phyloP scores from a whole-genome alignment of 148 eudicot species.

The Vaccinium myrtillus region DNA sequence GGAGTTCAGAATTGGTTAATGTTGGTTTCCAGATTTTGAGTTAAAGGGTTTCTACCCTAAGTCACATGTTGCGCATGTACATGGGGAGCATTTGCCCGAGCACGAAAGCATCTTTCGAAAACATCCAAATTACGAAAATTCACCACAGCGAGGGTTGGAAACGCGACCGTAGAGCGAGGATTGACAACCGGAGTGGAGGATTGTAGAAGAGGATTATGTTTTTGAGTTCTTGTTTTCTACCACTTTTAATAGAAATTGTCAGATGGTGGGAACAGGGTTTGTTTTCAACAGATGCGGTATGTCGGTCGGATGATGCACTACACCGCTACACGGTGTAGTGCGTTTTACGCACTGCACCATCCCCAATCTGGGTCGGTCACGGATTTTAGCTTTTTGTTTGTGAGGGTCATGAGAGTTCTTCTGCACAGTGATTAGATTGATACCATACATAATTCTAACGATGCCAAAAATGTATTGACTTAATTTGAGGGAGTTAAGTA shows the following conservation, averaged over 20 bases:
- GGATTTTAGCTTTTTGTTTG: not conserved
- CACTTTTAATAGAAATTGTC: not conserved
- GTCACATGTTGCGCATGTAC: no score
- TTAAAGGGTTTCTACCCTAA: not conserved
- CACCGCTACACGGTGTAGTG: no score
- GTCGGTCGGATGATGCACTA: no score
- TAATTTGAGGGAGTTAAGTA: not conserved
- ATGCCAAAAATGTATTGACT: not conserved
- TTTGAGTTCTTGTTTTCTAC: not conserved
- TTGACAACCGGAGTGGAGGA: no score
- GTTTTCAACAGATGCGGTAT: not conserved
- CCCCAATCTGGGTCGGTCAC: no score
- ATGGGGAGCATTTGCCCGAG: no score
- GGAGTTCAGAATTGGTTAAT: not conserved
- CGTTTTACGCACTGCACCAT: no score
- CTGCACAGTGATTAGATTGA: not conserved
- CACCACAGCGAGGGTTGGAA: not conserved
- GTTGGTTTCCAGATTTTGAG: not conserved
- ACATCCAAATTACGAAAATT: no score
- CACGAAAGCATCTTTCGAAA: no score
- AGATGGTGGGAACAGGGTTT: not conserved
- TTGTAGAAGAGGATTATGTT: no score
- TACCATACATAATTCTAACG: not conserved
- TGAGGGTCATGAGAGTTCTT: not conserved
- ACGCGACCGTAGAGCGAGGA: no score